Conservation (phyloP, 2,329 filamentous ascomycete genomes). For the Nigrograna mackinnonii region DNA sequence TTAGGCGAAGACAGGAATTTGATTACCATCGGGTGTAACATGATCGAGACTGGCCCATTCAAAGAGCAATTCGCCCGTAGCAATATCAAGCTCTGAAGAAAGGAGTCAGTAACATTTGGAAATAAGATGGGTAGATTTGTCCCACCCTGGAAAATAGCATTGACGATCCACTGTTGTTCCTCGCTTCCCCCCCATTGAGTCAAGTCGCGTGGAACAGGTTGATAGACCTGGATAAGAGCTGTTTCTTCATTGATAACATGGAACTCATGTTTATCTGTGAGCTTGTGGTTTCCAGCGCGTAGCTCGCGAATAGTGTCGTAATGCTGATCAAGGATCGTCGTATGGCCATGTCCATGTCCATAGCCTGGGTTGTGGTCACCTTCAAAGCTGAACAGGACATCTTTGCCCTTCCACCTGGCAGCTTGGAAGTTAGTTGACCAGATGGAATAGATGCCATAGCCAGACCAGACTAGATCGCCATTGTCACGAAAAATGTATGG, state of each 20-base stretch:
- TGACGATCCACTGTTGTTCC: conserved; percentile 60
- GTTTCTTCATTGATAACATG: conserved; percentile 57
- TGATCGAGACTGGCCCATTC: conserved; percentile 44
- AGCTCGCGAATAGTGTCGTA: conserved; percentile 60
- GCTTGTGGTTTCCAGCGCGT: conserved; percentile 52
- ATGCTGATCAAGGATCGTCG: conserved; percentile 53
- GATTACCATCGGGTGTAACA: conserved; percentile 18
- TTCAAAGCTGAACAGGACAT: conserved; percentile 59
- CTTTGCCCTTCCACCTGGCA: conserved; percentile 53
- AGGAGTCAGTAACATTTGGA: too few species aligned
- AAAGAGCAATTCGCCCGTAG: conserved; percentile 42
- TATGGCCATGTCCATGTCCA: conserved; percentile 59
- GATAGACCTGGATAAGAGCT: conserved; percentile 58
- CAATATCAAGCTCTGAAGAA: conserved; percentile 43
- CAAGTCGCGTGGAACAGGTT: conserved; percentile 48
- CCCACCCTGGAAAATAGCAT: conserved; percentile 58
- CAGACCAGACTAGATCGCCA: conserved; percentile 62
- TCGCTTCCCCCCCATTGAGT: conserved; percentile 48
- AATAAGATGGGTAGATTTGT: too few species aligned
- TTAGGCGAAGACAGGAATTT: too few species aligned
- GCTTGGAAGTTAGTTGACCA: conserved; percentile 60
- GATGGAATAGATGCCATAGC: conserved; percentile 56
- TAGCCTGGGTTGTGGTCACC: conserved; percentile 56
- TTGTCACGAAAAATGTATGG: conserved; percentile 61
- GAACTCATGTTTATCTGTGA: conserved; percentile 56